These are phyloP conservation scores for Starmera dryadoides DNA, from an alignment of 805 yeast genomes.

Conservation along the genomic window DNA sequence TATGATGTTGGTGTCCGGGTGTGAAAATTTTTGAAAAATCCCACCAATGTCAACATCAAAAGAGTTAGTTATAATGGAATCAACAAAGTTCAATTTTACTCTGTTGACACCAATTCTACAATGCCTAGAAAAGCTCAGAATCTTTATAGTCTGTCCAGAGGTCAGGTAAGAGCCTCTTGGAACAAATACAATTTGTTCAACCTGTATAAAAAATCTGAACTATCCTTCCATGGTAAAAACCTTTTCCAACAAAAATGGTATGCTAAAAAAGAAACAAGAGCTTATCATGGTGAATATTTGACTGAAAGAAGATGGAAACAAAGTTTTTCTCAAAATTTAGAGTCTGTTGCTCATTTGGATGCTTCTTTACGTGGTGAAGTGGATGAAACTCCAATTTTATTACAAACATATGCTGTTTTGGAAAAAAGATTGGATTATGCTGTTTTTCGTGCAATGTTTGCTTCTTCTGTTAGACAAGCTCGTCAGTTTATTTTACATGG, in stretches of 20 bases:
- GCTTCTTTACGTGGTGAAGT: conserved; percentile 61
- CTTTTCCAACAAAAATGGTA: conserved; percentile 88
- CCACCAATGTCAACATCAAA: not conserved
- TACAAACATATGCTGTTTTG: conserved; percentile 83
- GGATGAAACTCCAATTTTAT: conserved; percentile 67
- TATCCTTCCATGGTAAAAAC: conserved; percentile 52
- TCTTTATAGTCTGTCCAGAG: conserved; percentile 53
- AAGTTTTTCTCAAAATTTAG: conserved; percentile 58
- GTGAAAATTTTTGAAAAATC: not conserved
- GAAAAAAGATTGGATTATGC: conserved; percentile 91
- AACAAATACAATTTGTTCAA: conserved; percentile 90
- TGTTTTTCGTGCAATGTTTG: conserved; percentile 85
- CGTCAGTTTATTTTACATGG: conserved; percentile 80
- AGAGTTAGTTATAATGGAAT: too few species aligned
- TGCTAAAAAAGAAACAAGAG: conserved; percentile 86
- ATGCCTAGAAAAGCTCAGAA: conserved; percentile 62
- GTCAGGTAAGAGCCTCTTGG: conserved; percentile 81
- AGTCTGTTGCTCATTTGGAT: conserved; percentile 85
- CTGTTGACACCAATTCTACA: not conserved
- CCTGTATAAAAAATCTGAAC: conserved; percentile 62
- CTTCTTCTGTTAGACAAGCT: conserved; percentile 90
- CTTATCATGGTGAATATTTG: conserved; percentile 91
- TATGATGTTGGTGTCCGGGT: not conserved
- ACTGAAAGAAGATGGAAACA: conserved; percentile 79
- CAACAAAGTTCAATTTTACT: too few species aligned